Evolutionary conservation across 495 filamentous ascomycete species (phyloP).

Genomic region (Penicillium malachiteum): DNA sequence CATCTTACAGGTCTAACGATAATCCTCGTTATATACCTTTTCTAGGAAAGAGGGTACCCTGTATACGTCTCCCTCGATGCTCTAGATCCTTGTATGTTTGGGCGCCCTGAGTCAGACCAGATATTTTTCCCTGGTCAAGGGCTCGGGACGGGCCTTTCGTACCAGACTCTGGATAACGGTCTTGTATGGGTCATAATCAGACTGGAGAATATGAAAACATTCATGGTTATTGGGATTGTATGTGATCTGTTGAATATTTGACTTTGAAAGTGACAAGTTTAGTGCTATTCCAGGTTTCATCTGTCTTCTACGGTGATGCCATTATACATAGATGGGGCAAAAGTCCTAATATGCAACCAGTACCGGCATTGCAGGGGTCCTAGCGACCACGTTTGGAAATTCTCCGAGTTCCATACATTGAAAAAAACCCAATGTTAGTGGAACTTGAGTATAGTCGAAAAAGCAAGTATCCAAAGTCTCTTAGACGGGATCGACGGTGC

Average conservation of each 20-base stretch:
- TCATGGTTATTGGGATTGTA: too few species aligned
- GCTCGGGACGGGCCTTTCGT: slow-evolving; percentile 31
- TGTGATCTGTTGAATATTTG: too few species aligned
- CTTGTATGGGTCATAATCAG: not conserved
- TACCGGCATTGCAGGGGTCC: slow-evolving; percentile 11
- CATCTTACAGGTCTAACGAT: not conserved
- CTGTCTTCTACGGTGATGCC: not conserved
- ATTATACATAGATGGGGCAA: not conserved
- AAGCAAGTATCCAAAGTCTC: not conserved
- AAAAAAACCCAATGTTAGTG: not conserved
- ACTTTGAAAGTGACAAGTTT: too few species aligned
- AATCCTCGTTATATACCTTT: not conserved
- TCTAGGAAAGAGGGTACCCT: not conserved
- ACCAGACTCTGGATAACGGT: slow-evolving; percentile 24
- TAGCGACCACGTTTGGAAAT: slow-evolving; percentile 18
- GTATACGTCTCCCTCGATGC: not conserved
- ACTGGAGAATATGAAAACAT: too few species aligned
- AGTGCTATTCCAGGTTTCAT: not conserved
- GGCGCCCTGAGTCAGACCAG: not conserved
- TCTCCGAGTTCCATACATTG: slow-evolving; percentile 19
- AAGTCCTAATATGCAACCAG: not conserved
- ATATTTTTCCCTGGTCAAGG: slow-evolving; percentile 1
- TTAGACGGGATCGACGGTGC: slow-evolving; percentile 19
- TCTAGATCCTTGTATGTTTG: not conserved
- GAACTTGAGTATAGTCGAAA: slow-evolving; percentile 1